Base-by-base conservation (phyloP, 441 rosid species). In the Erodium trifolium region DNA sequence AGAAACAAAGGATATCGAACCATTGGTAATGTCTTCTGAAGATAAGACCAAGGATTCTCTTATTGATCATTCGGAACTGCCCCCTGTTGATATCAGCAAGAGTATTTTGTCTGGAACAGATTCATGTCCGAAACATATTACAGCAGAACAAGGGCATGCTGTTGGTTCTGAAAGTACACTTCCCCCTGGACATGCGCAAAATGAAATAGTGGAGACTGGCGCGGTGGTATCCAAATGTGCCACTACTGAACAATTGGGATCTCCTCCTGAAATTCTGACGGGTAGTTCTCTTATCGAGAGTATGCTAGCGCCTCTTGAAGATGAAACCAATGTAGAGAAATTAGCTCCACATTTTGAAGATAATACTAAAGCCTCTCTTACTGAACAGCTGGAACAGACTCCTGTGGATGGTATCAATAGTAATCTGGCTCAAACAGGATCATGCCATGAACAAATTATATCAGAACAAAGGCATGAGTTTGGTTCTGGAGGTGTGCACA, bases 301-400 rank as follows among this genome's bases (percentile, higher is more conserved):
- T 72, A 45, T 72, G 68, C 81, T 63, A 70, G 57, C 65, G 66
- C 72, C 72, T 71, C 74, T 31, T 65, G 82, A 68, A 63, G 27
- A 47, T 72, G 67, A 62, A 59, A 69, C 35, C 37, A 65, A 35
- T 68, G 16, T 68, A 69, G 74, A 68, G 70, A 68, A 66, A 66
- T 37, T 71, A 45, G 68, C 65, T 67, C 29, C 55, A 51, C 65
- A 18, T 68, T 71, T 65, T 67, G 81, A 71, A 68, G 69, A 70
- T 23, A 37, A 35, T 65, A 67, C 57, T 23, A 70, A 68, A 67
- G 66, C 71, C 63, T 77, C 78, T 67, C 71, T 69, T 71, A 67
- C n/a, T 19, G 78, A 80, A n/a, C 41, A 16, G 62, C 82, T 64
- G 43, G 86, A 81, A 72, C 73, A 57, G 67, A 69, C 65, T 43